A percentile compares a stretch with the other conserved stretches of the same genome.
Evolutionary conservation across 2,329 filamentous ascomycete species (phyloP).

Genomic region (Colletotrichum sp.): DNA sequence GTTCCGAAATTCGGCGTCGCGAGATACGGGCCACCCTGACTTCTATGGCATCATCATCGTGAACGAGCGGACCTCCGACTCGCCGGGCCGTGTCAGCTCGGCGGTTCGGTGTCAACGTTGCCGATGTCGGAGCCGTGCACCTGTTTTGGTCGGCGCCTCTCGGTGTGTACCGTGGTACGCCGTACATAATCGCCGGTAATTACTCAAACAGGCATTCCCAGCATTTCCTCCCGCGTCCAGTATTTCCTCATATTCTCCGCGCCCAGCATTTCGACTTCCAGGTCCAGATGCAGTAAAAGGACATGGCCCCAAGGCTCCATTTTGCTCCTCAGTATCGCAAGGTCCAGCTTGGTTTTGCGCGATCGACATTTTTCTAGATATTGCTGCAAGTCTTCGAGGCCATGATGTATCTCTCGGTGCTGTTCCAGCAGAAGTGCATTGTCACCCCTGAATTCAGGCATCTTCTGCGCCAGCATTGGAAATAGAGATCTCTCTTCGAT

Average conservation of each 20-base stretch:
- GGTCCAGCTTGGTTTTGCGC: slow-evolving; percentile 65
- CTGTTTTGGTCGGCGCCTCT: neutral
- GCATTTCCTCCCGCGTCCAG: slow-evolving; percentile 80
- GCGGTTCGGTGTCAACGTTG: neutral
- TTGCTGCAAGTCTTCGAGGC: slow-evolving; percentile 68
- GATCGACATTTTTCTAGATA: slow-evolving; percentile 69
- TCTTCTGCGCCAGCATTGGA: slow-evolving; percentile 75
- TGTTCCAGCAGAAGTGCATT: slow-evolving; percentile 70
- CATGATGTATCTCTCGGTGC: slow-evolving; percentile 79
- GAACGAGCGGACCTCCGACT: neutral
- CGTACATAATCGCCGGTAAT: slow-evolving; percentile 1
- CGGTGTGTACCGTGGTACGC: neutral
- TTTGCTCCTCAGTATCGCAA: slow-evolving; percentile 66
- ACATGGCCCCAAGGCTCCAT: slow-evolving; percentile 82
- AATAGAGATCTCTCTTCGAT: slow-evolving; percentile 87
- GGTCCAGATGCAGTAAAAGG: slow-evolving; percentile 81
- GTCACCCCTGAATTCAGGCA: slow-evolving; percentile 72
- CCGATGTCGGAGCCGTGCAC: neutral
- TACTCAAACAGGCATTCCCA: slow-evolving; percentile 67
- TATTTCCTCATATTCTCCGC: slow-evolving; percentile 88
- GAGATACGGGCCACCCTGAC: neutral
- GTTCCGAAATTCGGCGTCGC: neutral
- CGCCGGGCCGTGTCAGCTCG: neutral
- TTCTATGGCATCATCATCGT: slow-evolving; percentile 5
- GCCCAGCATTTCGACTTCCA: slow-evolving; percentile 78